Conservation (phyloP, 2,329 filamentous ascomycete genomes). For the Ceratocystis huliohia region DNA sequence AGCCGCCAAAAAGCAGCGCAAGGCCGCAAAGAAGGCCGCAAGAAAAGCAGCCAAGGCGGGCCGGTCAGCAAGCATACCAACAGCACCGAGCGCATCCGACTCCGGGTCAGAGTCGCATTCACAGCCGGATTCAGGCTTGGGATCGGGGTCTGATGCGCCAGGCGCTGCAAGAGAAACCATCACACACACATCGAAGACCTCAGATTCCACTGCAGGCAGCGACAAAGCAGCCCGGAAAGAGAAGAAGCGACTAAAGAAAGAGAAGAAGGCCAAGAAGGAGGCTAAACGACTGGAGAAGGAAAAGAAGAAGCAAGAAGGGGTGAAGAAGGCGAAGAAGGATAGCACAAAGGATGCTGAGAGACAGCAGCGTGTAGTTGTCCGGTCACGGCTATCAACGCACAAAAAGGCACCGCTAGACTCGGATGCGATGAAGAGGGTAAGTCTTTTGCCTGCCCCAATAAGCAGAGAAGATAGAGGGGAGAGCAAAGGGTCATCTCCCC, state of each 20-base stretch:
- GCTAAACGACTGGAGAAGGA: constrained; percentile 12
- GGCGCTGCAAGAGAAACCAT: not conserved
- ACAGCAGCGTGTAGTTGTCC: constrained; percentile 17
- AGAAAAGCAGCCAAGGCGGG: constrained; percentile 6
- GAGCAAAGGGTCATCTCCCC: not conserved
- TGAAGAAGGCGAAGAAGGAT: constrained; percentile 6
- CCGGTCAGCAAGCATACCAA: not conserved
- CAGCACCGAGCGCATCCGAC: not conserved
- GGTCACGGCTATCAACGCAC: constrained; percentile 17
- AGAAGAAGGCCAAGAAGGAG: constrained; percentile 14
- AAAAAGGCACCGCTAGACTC: constrained; percentile 19
- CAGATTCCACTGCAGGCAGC: not conserved
- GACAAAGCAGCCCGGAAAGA: constrained; percentile 17
- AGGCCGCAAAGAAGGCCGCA: constrained; percentile 12
- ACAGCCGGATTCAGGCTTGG: not conserved
- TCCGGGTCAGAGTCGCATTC: not conserved
- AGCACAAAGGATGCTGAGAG: not conserved
- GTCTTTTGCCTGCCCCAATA: not conserved
- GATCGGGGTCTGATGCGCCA: not conserved
- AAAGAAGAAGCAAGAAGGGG: constrained; percentile 8
- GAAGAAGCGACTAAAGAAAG: constrained; percentile 17
- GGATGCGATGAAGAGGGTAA: constrained; percentile 19
- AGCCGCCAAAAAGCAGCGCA: constrained; percentile 15
- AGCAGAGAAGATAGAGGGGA: not conserved
- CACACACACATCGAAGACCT: not conserved